Evolutionary conservation across 306 rosid species (phyloP).

Genomic region (Gastrolobium bilobum): DNA sequence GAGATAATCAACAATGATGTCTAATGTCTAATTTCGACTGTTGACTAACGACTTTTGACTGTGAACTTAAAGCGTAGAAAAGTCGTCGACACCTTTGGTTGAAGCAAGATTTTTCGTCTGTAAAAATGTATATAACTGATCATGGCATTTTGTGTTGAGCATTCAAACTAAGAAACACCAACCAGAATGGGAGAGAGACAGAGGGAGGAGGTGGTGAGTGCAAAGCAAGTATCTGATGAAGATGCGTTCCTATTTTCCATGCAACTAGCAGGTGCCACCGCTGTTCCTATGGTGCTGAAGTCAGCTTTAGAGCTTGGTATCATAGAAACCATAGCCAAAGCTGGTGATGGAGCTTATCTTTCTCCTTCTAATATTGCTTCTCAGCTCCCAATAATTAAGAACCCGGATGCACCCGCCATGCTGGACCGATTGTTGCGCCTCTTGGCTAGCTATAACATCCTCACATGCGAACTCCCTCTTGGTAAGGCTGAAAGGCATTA

Average conservation of each 20-base stretch:
- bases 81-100: no score
- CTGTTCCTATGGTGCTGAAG: constrained; percentile 41
- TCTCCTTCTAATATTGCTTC: constrained; percentile 38
- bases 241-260: constrained; percentile 31
- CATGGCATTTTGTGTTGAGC: no score
- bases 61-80: no score
- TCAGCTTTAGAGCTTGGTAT: constrained; percentile 37
- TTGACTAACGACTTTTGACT: no score
- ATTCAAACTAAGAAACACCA: no score
- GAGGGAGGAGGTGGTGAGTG: not conserved
- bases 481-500: not conserved
- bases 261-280: constrained; percentile 18
- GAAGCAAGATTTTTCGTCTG: no score
- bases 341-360: constrained; percentile 35
- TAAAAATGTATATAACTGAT: no score
- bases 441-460: constrained; percentile 69
- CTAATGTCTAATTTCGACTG: not conserved
- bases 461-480: not conserved
- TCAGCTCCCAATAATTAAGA: constrained; percentile 60
- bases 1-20: not conserved
- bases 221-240: constrained; percentile 30
- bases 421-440: constrained; percentile 78
- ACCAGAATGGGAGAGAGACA: no score
- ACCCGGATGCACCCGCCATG: constrained; percentile 68
- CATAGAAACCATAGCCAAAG: constrained; percentile 28